Evolutionary conservation across 2,329 filamentous ascomycete species (phyloP), one percentile per base, ranked within the genome.

Genomic region (Raffaelea arxii): DNA sequence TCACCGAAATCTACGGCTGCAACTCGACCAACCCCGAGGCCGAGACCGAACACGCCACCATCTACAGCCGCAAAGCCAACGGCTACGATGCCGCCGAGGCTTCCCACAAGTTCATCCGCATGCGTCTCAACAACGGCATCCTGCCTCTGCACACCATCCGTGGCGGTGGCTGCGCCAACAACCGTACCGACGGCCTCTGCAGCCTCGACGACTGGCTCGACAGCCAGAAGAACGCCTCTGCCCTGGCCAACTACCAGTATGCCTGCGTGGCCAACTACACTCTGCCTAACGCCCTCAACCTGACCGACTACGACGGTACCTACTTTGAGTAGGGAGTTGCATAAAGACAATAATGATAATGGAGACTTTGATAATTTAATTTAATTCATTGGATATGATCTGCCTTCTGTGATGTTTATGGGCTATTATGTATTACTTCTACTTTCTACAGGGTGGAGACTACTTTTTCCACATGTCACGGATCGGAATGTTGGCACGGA

Each of bases 1-100:
- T 75, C 39, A 75, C 75, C 2, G 75, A 79, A 58, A 66, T 76
- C 24, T 72, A 77, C 52, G 73, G 70, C 27, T 78, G 75, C 53
- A 59, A 63, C 3, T 46, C 51, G 1, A 42, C 63, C 1, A 48
- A 67, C 41, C 70, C 75, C 0, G 54, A 54, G 4, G 57, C 65
- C 1, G 64, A 67, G 3, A 62, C 65, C 27, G 50, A 59, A 2
- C 54, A 70, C 35, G 59, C 63, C 22, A 65, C 65, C 0, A 54
- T 62, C 16, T 74, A 74, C 57, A 62, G 61, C 36, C 62, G 65
- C 0, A 56, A 52, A 0, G 65, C 70, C 46, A 71, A 72, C 49
- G 70, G 69, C 38, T 74, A 72, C 55, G 54, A 64, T 22, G 51
- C 70, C 10, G 51, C 54, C 21, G 63, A 64, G 36, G 62, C 63